Evolutionary conservation across 163 green algal genomes (phyloP).

Genomic region (Scenedesmus sp.): DNA sequence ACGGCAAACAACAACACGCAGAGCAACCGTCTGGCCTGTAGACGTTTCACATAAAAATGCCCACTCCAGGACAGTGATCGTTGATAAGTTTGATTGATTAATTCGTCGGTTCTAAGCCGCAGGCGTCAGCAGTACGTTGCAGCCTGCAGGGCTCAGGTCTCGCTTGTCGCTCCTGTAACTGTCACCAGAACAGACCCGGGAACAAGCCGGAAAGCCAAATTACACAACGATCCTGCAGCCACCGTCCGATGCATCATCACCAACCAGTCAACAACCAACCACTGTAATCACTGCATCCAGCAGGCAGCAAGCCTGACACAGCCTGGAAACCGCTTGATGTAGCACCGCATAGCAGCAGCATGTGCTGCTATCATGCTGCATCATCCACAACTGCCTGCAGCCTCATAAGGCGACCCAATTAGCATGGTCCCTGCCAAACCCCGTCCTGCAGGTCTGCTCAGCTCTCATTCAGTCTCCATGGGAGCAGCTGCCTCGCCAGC

Average conservation of each 20-base stretch:
- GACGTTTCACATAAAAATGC: background rate
- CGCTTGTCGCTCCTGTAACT: background rate
- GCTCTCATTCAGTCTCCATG: conserved; percentile 54
- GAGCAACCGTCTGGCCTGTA: background rate
- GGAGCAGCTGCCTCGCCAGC: conserved; percentile 48
- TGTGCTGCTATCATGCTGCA: background rate
- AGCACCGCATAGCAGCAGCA: background rate
- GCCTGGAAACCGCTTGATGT: background rate
- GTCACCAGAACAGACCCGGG: background rate
- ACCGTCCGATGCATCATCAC: background rate
- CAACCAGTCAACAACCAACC: no score
- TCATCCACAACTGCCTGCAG: background rate
- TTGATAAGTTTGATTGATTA: background rate
- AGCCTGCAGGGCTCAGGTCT: background rate
- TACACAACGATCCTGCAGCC: background rate
- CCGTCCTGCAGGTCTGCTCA: background rate
- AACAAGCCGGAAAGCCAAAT: background rate
- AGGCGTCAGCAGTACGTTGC: background rate
- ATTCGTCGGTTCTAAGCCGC: background rate
- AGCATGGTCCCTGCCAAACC: background rate
- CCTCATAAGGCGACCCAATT: background rate
- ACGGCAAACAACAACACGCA: background rate
- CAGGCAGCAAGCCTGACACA: background rate
- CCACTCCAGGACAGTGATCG: no score
- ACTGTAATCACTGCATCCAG: background rate